Conservation (phyloP, 1,139 yeast species). For the Pneumocystis wakefieldiae region DNA sequence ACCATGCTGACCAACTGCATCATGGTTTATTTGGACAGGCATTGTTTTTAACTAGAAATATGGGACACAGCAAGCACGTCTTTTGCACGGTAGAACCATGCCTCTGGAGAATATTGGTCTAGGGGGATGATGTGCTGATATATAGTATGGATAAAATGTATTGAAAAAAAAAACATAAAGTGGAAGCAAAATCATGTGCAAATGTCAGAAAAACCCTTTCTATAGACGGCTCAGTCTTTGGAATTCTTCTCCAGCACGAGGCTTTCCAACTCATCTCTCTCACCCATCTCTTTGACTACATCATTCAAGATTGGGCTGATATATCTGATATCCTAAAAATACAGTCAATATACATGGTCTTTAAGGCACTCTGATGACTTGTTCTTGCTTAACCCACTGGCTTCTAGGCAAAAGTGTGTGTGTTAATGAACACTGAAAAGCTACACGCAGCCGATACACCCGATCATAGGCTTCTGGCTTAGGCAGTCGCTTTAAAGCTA, state of each 20-base stretch:
- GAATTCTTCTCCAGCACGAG: slow-evolving; percentile 4
- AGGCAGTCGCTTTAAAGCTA: slow-evolving; percentile 78
- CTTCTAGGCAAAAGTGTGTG: slow-evolving; percentile 73
- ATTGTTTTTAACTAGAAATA: not conserved
- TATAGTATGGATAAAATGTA: not conserved
- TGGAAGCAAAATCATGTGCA: not conserved
- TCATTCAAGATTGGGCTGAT: slow-evolving; percentile 40
- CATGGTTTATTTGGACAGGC: slow-evolving; percentile 53
- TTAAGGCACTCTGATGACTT: slow-evolving; percentile 28
- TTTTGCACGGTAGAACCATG: not conserved
- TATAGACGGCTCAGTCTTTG: not conserved
- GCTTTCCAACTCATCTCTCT: slow-evolving; percentile 11
- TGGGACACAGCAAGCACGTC: not conserved
- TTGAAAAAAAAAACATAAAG: not conserved
- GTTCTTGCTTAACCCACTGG: slow-evolving; percentile 65
- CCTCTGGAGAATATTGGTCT: too few species aligned
- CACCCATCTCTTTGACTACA: slow-evolving; percentile 8
- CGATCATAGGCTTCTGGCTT: slow-evolving; percentile 74
- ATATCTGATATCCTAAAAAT: slow-evolving; percentile 41
- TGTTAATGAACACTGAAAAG: slow-evolving; percentile 73
- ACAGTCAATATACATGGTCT: not conserved
- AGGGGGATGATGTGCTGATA: too few species aligned
- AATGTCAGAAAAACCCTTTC: too few species aligned
- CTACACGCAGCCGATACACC: slow-evolving; percentile 79
- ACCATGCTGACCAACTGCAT: slow-evolving; percentile 57